Percentiles rank a stretch among this genome's conserved stretches.
Conservation (phyloP, 2,329 filamentous ascomycete species). For the Rutstroemia sp. region DNA sequence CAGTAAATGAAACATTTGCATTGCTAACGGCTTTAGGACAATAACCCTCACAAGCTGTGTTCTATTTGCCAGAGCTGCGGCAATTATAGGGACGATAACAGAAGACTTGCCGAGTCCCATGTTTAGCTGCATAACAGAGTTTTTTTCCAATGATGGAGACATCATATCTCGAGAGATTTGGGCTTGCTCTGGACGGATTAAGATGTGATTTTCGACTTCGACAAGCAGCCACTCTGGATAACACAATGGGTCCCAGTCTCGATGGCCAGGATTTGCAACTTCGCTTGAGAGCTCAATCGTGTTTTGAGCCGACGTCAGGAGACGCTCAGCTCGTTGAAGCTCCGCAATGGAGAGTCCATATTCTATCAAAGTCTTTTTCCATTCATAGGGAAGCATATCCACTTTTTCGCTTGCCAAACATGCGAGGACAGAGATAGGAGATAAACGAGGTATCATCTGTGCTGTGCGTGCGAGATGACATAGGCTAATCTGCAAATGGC, state of each 20-base stretch:
- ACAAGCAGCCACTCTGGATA: conserved; percentile 55
- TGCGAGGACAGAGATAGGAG: no score
- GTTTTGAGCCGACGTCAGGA: conserved; percentile 27
- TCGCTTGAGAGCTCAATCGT: conserved; percentile 33
- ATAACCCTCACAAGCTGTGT: no score
- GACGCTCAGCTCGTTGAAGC: conserved; percentile 27
- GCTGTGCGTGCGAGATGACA: no score
- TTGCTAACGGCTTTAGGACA: no score
- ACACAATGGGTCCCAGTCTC: conserved; percentile 44
- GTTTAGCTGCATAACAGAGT: conserved; percentile 39
- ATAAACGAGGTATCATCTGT: no score
- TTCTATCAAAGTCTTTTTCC: conserved; percentile 12
- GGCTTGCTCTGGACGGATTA: conserved; percentile 44
- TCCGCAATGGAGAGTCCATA: conserved; percentile 16
- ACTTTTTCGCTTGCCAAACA: background rate
- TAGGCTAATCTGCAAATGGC: no score
- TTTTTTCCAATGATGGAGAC: conserved; percentile 31
- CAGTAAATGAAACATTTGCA: no score
- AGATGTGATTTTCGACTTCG: conserved; percentile 54
- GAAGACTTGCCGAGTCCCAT: no score
- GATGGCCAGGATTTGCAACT: conserved; percentile 43
- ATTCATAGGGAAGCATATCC: conserved; percentile 3
- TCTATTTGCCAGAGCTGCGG: no score
- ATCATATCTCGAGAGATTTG: conserved; percentile 52
- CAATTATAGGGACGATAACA: no score